Evolutionary conservation across 2,329 filamentous ascomycete genomes (phyloP).

Genomic region (Pseudodiploospora longispora): DNA sequence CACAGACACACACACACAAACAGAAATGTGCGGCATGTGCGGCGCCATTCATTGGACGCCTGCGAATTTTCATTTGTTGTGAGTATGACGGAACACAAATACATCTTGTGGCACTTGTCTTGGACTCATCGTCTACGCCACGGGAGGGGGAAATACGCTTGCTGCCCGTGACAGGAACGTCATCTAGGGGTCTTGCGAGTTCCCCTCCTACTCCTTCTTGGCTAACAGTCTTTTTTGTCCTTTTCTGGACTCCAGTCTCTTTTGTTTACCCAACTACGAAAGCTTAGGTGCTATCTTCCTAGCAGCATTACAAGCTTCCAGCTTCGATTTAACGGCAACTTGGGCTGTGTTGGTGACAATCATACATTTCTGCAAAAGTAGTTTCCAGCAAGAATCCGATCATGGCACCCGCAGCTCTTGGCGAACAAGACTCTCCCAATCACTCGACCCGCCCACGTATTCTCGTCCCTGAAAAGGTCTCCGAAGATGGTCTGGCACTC

Average conservation of each 20-base stretch:
- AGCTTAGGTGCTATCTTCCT: background rate
- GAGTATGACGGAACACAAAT: background rate
- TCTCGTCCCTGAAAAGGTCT: constrained; percentile 73
- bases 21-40: background rate
- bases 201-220: too few relatives aligned
- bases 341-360: too few relatives aligned
- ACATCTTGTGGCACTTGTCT: background rate
- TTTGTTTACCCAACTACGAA: too few relatives aligned
- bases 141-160: background rate
- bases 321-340: too few relatives aligned
- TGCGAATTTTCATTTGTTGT: background rate
- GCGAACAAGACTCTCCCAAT: background rate
- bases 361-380: background rate
- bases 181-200: too few relatives aligned
- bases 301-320: background rate
- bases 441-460: constrained; percentile 34
- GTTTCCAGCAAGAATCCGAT: background rate
- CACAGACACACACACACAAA: too few relatives aligned
- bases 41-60: background rate
- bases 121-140: background rate
- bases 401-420: constrained; percentile 21
- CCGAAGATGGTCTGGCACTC: constrained; percentile 65
- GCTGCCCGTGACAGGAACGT: background rate
- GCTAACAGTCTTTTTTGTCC: background rate
- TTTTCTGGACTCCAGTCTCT: background rate